These are phyloP conservation scores for Ogataea naganishii DNA, from an alignment of 805 yeast genomes.

Conservation along the genomic window DNA sequence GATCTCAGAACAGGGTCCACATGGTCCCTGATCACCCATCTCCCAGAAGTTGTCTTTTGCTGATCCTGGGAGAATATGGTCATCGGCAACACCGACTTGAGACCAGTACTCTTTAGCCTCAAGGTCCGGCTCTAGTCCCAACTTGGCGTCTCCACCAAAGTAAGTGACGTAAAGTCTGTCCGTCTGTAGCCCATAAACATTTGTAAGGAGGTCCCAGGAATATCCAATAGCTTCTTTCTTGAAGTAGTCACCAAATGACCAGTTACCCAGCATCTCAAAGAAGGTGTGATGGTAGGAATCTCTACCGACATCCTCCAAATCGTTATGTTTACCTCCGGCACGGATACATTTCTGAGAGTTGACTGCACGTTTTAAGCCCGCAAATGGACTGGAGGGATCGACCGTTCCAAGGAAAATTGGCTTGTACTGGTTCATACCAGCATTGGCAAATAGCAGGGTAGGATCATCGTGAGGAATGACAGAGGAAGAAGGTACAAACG, in stretches of 20 bases:
- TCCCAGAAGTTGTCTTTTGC: constrained; percentile 97
- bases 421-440: constrained; percentile 99
- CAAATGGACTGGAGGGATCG: constrained; percentile 87
- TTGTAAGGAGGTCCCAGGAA: constrained; percentile 88
- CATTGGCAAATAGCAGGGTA: constrained; percentile 91
- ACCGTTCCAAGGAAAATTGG: constrained; percentile 96
- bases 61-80: constrained; percentile 88
- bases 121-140: constrained; percentile 84
- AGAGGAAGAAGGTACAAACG: constrained; percentile 84
- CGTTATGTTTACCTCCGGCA: constrained; percentile 99
- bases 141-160: constrained; percentile 83
- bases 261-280: constrained; percentile 98
- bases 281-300: constrained; percentile 98
- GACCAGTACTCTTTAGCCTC: constrained; percentile 89
- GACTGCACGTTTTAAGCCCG: constrained; percentile 76
- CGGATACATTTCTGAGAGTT: constrained; percentile 98
- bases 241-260: constrained; percentile 99
- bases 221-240: constrained; percentile 84
- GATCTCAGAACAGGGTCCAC: constrained; percentile 98
- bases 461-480: constrained; percentile 98
- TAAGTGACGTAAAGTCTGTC: constrained; percentile 90
- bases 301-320: constrained; percentile 95
- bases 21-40: constrained; percentile 99
- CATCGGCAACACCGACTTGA: constrained; percentile 81
- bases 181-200: constrained; percentile 69